Base-by-base conservation (phyloP, 805 yeast genomes). In the Suhomyces prunicola region DNA sequence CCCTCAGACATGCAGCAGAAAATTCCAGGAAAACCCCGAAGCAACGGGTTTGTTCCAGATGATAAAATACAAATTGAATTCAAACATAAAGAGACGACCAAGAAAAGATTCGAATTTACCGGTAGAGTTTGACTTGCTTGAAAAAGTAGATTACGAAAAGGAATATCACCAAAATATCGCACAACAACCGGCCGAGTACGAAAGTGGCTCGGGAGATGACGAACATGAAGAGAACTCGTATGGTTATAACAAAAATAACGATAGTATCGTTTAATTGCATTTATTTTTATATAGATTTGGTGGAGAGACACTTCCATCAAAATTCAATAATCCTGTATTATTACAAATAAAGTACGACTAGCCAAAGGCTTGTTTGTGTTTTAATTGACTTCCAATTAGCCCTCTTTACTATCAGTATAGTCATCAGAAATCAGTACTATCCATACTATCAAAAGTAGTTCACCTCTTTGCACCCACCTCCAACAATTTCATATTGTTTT, bases 91-190 rank as follows among this genome's bases (percentile, higher is more conserved):
- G 60, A 69, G 67, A 56, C 65, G 81, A 62, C 67, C 72, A 53
- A 78, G 86, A 69, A 82, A 82, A 65, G 86, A 82, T 62, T 79
- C 84, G 15, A 82, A 82, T 60, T 65, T 82, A 51, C 83, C 83
- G 1, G 66, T 65, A 15, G 70, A 70, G 19, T 61, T 77, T 48
- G 70, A 74, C 52, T 57, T 66, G 24, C 41, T 50, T 6, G 53
- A 50, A 39, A 50, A 50, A 15, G 6, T 50, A 8, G 26, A 50
- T 27, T 19, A 44, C 27, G 48, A 44, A 13, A 12, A 10, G 7
- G n/a, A n/a, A n/a, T n/a, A n/a, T n/a, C n/a, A n/a, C n/a, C 31
- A 29, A 8, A 29, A 29, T 22, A 19, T 39, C 23, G 12, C 42
- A 8, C 45, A 41, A 12, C 31, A 42, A 42, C 23, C 29, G 22